Conservation (phyloP, 2,329 filamentous ascomycete species). For the Thelonectria blattea region DNA sequence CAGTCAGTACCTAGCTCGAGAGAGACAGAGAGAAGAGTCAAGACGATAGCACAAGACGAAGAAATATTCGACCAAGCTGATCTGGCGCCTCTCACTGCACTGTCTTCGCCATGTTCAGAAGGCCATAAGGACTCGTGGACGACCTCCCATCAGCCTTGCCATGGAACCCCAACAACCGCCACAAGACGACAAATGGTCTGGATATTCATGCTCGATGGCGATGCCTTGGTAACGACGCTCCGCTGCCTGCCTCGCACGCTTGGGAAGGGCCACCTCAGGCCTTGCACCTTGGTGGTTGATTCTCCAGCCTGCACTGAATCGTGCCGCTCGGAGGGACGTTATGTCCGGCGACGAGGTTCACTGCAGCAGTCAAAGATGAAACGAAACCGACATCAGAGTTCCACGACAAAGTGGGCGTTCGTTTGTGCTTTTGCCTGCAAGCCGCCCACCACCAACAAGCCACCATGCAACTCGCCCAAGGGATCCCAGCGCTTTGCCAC, state of each 20-base stretch:
- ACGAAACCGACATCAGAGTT: neutral
- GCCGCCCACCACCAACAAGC: slow-evolving; percentile 28
- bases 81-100: slow-evolving; percentile 49
- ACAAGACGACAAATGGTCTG: neutral
- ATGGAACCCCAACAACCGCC: slow-evolving; percentile 14
- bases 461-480: slow-evolving; percentile 28
- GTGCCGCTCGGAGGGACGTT: neutral
- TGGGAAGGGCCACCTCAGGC: slow-evolving; percentile 7
- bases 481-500: slow-evolving; percentile 23
- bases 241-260: slow-evolving; percentile 6
- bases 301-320: slow-evolving; percentile 2
- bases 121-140: slow-evolving; percentile 30
- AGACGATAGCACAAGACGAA: slow-evolving; percentile 75
- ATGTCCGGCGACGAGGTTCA: neutral
- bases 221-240: slow-evolving; percentile 1
- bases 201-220: slow-evolving; percentile 7
- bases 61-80: slow-evolving; percentile 53
- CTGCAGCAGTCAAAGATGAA: slow-evolving; percentile 15
- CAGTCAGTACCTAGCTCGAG: slow-evolving; percentile 70
- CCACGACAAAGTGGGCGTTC: neutral
- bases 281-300: slow-evolving; percentile 9
- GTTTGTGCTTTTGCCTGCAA: slow-evolving; percentile 10
- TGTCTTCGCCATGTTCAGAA: slow-evolving; percentile 47
- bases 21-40: slow-evolving; percentile 52
- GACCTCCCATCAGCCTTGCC: slow-evolving; percentile 30